Percentiles rank a stretch among this genome's conserved stretches.
Conservation (phyloP, 768 basidiomycete species). For the Tricholoma hemisulphureum region DNA sequence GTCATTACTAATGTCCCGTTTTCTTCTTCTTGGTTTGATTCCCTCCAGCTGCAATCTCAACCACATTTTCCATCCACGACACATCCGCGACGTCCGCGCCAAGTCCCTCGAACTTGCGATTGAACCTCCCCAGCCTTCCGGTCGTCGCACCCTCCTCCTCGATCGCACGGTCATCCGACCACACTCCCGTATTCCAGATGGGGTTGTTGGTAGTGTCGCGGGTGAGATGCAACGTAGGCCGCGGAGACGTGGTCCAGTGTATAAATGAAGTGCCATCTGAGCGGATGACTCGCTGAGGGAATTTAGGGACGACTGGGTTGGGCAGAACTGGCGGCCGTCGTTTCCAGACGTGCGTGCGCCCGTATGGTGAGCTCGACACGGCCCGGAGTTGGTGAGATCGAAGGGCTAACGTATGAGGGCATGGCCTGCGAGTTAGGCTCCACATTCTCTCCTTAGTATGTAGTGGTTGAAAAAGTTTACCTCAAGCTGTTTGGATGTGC, state of each 20-base stretch:
- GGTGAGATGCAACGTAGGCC: conserved; percentile 70
- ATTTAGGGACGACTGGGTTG: conserved; percentile 81
- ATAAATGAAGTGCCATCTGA: conserved; percentile 87
- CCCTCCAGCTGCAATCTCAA: conserved; percentile 9
- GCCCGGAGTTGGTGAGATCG: conserved; percentile 26
- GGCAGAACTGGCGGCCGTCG: conserved; percentile 67
- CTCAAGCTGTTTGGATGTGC: no score
- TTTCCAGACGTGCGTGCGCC: conserved; percentile 81
- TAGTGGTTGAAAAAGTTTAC: no score
- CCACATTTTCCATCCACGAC: conserved; percentile 35
- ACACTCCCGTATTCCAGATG: conserved; percentile 71
- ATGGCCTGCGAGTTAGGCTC: neutral
- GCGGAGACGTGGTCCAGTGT: conserved; percentile 88
- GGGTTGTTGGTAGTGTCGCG: conserved; percentile 90
- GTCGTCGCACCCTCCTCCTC: conserved; percentile 71
- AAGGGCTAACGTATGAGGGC: neutral
- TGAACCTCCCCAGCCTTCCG: conserved; percentile 82
- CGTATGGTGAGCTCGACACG: conserved; percentile 77
- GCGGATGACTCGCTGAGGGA: conserved; percentile 80
- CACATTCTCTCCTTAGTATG: conserved; percentile 2
- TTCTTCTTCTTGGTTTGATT: conserved; percentile 12
- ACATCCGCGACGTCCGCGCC: conserved; percentile 32
- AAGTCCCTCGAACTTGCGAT: conserved; percentile 61
- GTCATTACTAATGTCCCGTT: conserved; percentile 1
- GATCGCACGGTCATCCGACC: conserved; percentile 47